Conservation (phyloP, 2,329 filamentous ascomycete species). For the Geosmithia morbida region DNA sequence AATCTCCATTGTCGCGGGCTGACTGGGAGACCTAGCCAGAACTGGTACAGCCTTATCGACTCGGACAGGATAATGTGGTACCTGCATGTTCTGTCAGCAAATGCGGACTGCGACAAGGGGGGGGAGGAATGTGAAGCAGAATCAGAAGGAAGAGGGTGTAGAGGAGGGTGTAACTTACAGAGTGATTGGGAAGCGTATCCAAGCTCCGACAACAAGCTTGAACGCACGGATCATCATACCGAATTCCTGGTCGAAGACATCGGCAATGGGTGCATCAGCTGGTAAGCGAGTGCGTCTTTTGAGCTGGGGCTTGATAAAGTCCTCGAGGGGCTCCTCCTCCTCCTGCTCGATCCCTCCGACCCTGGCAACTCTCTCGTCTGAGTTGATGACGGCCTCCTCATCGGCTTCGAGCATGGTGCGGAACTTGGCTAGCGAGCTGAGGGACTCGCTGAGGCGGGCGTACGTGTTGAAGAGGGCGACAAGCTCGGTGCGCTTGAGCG, state of each 20-base stretch:
- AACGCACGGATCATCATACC: constrained; percentile 39
- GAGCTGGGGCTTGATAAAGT: background rate
- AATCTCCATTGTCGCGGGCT: constrained; percentile 31
- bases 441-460: constrained; percentile 68
- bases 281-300: background rate
- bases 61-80: constrained; percentile 30
- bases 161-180: constrained; percentile 43
- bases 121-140: background rate
- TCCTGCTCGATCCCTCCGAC: constrained; percentile 4
- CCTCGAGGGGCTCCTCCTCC: background rate
- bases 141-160: background rate
- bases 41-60: constrained; percentile 29
- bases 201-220: constrained; percentile 54
- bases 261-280: constrained; percentile 19
- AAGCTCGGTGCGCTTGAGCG: constrained; percentile 75
- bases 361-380: constrained; percentile 5
- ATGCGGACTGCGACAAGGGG: too few species aligned
- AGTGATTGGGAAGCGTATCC: constrained; percentile 51
- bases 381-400: constrained; percentile 14
- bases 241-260: background rate
- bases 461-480: constrained; percentile 93
- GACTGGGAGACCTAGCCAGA: constrained; percentile 38
- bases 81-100: constrained; percentile 10
- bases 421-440: constrained; percentile 65
- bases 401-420: constrained; percentile 28